phyloP scores from a whole-genome alignment of 2,329 filamentous ascomycete species.

The Epichloe typhina region DNA sequence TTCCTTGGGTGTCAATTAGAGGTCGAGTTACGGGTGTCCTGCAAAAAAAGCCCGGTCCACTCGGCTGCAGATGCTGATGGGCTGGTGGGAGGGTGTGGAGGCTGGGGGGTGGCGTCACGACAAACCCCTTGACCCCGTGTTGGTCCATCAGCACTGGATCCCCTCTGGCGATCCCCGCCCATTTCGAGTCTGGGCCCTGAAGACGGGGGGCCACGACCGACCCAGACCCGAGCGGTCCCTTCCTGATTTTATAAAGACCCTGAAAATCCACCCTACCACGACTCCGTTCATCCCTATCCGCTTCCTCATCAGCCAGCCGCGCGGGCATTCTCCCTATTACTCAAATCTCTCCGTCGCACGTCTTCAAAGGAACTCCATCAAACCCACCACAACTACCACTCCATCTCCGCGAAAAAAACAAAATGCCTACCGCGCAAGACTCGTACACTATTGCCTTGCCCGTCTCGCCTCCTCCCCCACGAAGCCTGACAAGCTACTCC shows the following conservation, averaged over 20 bases:
- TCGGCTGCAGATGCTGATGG: neutral
- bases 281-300: neutral
- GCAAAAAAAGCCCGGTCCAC: too few species aligned
- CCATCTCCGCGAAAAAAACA: conserved; percentile 4
- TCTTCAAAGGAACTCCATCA: neutral
- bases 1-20: too few species aligned
- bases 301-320: neutral
- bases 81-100: too few species aligned
- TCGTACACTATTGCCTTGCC: conserved; percentile 23
- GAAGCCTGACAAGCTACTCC: conserved; percentile 42
- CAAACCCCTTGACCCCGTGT: too few species aligned
- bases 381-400: neutral
- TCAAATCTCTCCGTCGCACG: too few species aligned
- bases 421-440: conserved; percentile 29
- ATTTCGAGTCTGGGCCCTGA: neutral
- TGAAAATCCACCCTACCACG: conserved; percentile 6
- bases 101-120: too few species aligned
- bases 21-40: neutral
- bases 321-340: neutral
- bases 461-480: conserved; percentile 25
- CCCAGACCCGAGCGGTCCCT: neutral
- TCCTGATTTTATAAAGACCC: conserved; percentile 12
- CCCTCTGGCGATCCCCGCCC: neutral
- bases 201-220: neutral
- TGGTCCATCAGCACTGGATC: neutral